Evolutionary conservation across 306 rosid species (phyloP).

Genomic region (Prinsepia uniflora): DNA sequence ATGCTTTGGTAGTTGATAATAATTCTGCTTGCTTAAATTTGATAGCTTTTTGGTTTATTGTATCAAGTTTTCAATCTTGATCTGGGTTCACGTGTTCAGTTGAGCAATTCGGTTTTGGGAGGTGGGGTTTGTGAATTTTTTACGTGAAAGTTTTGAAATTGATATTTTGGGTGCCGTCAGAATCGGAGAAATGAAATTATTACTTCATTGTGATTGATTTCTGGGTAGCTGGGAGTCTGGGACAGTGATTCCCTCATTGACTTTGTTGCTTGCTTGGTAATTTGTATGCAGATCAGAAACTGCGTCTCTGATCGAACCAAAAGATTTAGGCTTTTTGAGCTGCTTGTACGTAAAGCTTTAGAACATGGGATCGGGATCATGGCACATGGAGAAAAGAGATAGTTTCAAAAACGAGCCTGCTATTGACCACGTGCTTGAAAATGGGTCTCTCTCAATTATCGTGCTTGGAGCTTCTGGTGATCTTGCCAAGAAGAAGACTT

Average conservation of each 20-base stretch:
- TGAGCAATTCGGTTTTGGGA: background rate
- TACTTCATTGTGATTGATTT: too few species aligned
- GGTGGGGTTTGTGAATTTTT: background rate
- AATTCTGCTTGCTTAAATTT: background rate
- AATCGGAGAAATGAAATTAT: background rate
- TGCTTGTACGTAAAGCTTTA: conserved; percentile 13
- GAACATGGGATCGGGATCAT: conserved; percentile 57
- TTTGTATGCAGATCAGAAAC: background rate
- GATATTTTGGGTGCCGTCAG: background rate
- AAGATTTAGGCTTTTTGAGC: background rate
- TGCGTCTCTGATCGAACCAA: background rate
- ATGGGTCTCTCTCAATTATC: conserved; percentile 67
- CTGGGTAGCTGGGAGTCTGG: background rate
- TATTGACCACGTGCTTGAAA: conserved; percentile 47
- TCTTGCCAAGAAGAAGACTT: conserved; percentile 98
- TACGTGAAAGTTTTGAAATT: background rate
- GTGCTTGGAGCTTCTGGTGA: conserved; percentile 99
- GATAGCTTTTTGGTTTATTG: background rate
- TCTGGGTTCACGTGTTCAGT: background rate
- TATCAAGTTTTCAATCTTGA: background rate
- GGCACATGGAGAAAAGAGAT: conserved; percentile 55
- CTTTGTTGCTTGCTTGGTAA: background rate
- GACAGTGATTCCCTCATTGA: background rate
- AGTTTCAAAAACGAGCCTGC: conserved; percentile 33
- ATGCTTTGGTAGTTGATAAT: background rate